Base-by-base conservation (phyloP, 2,329 filamentous ascomycete genomes). In the Sarocladium oryzae region DNA sequence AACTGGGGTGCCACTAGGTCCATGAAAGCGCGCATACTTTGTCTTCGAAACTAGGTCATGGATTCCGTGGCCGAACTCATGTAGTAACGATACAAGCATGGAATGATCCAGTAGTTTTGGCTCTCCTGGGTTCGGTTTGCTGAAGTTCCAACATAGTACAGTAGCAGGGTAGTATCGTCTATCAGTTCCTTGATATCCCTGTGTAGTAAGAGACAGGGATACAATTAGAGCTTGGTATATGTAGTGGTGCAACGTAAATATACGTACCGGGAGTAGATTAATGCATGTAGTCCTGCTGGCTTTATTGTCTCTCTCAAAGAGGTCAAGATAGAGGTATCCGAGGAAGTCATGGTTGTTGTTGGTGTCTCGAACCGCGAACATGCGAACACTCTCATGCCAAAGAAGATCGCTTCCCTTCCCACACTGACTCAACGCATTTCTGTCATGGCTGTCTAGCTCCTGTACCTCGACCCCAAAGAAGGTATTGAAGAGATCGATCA, bases 1-100 rank as follows among this genome's bases (percentile, higher is more conserved):
- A 21, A 30, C 23, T 15, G 41, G 2, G n/a, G 43, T 18, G n/a
- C 32, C n/a, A 33, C 33, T 15, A 18, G 50, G 41, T 28, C 50
- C 50, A 30, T 51, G 50, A 10, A 46, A 38, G 50, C 50, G 30
- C 8, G 18, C 50, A 18, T 51, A 51, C 20, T 15, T 51, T 9
- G 50, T 51, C 30, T 51, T 18, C 13, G 50, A 51, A 16, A 51
- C 50, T 4, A 51, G 38, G 33, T 36, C 33, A 36, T 36, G 33
- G 33, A 36, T 18, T 36, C 33, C 33, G 33, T 36, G 33, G 15
- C 33, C 33, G 33, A 36, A 36, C n/a, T 36, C 33, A 36, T 36
- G 33, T 15, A 36, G 33, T 16, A 36, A 36, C 10, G 33, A 36
- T 36, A 36, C 33, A 36, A 36, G 33, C 33, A 36, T 36, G 33